Percentiles rank a stretch among this genome's conserved stretches.
phyloP scores from a whole-genome alignment of 768 basidiomycete genomes.

The Pleurotus pulmonarius region DNA sequence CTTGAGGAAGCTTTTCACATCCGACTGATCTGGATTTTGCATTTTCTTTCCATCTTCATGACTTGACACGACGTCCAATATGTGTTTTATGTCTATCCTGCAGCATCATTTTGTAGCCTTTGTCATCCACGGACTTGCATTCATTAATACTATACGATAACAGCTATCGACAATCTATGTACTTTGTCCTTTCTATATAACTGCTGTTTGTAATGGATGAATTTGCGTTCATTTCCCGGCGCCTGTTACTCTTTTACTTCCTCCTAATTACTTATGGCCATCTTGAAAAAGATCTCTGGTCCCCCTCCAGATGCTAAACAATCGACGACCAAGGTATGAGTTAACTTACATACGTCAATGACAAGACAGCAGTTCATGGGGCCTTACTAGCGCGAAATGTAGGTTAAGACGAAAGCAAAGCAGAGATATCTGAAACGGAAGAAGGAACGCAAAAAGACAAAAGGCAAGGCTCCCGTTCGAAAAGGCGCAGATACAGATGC shows the following conservation, averaged over 20 bases:
- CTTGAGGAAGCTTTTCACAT: slow-evolving; percentile 59
- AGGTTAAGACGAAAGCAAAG: slow-evolving; percentile 57
- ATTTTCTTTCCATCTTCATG: neutral
- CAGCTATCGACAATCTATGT: slow-evolving; percentile 4
- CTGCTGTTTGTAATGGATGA: neutral
- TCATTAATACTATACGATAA: neutral
- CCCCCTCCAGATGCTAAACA: neutral
- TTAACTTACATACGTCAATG: neutral
- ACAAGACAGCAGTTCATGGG: neutral
- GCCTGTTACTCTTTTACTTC: neutral
- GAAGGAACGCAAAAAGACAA: slow-evolving; percentile 56
- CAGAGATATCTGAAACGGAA: slow-evolving; percentile 72
- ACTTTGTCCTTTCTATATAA: neutral
- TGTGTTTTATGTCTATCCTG: neutral
- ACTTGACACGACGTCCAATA: neutral
- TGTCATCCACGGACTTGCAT: slow-evolving; percentile 3
- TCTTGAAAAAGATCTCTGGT: neutral
- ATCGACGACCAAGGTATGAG: neutral
- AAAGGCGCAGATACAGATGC: neutral
- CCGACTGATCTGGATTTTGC: slow-evolving; percentile 24
- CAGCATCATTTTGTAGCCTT: slow-evolving; percentile 1
- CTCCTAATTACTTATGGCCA: neutral
- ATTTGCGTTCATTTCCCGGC: neutral
- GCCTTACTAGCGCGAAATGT: slow-evolving; percentile 1
- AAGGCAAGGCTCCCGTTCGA: slow-evolving; percentile 7